Base-by-base conservation (phyloP, 2,329 filamentous ascomycete species). In the Sphaceloma murrayae region DNA sequence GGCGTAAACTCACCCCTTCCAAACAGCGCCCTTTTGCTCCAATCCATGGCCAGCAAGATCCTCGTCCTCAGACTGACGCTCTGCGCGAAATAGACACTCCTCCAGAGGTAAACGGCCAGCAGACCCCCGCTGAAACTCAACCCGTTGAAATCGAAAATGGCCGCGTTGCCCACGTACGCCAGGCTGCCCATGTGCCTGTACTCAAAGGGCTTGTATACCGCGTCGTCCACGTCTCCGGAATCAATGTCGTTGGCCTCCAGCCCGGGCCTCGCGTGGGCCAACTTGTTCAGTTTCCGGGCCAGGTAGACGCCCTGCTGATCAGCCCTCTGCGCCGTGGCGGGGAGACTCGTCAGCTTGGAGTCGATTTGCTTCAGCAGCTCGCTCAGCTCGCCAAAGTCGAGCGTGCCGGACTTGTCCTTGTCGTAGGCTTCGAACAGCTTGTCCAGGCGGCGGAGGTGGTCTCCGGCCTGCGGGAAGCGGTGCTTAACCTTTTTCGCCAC, bases 291-390 rank as follows among this genome's bases (percentile, higher is more conserved):
- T 64, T 98, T 98, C 49, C 82, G 78, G 3, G 82, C 91, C 0
- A 98, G 78, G 62, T 98, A 98, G 51, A 82, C 72, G 19, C 91
- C 91, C 64, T 98, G 91, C 63, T 98, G 91, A 58, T 98, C 86
- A 10, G 91, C 91, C 49, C 91, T 82, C 65, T 98, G 91, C 1
- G 93, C 91, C 0, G 91, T 98, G 2, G 93, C 91, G 0, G 91
- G 91, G 2, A 98, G 72, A 19, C 85, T 93, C 1, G 91, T 98
- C 18, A 98, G 77, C 65, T 95, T 96, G 60, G 73, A 81, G 66
- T 98, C 93, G 55, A 98, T 96, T 61, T 96, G 85, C 55, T 78
- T 76, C 7, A 98, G 75, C 9, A 98, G 77, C 62, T 94, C 85
- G 52, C 80, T 75, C 14, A 98, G 75, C 67, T 98, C 93, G 62